A percentile compares a stretch with the other conserved stretches of the same genome.
Conservation (phyloP, 2,329 filamentous ascomycete species). For the Stagonosporopsis vannaccii region DNA sequence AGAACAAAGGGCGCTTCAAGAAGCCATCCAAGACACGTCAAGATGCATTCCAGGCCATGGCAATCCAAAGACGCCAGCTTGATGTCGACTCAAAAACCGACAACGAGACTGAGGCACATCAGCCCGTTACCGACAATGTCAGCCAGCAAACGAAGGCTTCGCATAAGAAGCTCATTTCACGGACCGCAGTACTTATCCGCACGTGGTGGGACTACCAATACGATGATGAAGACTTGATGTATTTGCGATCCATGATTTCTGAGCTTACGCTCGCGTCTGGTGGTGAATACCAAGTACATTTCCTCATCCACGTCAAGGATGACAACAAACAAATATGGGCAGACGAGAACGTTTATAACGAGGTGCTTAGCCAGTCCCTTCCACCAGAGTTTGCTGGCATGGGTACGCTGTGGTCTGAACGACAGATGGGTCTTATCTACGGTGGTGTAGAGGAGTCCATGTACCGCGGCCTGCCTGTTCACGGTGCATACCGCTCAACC, state of each 20-base stretch:
- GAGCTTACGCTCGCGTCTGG: slow-evolving; percentile 80
- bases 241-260: slow-evolving; percentile 80
- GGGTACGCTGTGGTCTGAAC: slow-evolving; percentile 61
- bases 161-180: slow-evolving; percentile 54
- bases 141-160: slow-evolving; percentile 30
- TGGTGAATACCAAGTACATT: slow-evolving; percentile 82
- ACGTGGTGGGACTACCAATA: slow-evolving; percentile 84
- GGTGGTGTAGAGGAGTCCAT: slow-evolving; percentile 58
- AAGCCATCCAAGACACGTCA: slow-evolving; percentile 43
- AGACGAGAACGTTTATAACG: slow-evolving; percentile 75
- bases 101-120: slow-evolving; percentile 12
- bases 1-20: slow-evolving; percentile 75
- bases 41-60: slow-evolving; percentile 53
- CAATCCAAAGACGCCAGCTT: slow-evolving; percentile 32
- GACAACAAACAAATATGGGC: slow-evolving; percentile 81
- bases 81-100: slow-evolving; percentile 12
- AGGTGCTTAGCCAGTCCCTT: slow-evolving; percentile 62
- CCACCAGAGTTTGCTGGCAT: slow-evolving; percentile 60
- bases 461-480: slow-evolving; percentile 69
- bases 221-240: slow-evolving; percentile 80
- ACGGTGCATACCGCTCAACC: slow-evolving; percentile 74
- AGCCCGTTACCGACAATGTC: slow-evolving; percentile 22
- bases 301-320: slow-evolving; percentile 85
- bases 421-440: slow-evolving; percentile 63
- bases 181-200: slow-evolving; percentile 81